Conservation (phyloP, 1,284 basidiomycete genomes). For the Schizophyllum amplum region DNA sequence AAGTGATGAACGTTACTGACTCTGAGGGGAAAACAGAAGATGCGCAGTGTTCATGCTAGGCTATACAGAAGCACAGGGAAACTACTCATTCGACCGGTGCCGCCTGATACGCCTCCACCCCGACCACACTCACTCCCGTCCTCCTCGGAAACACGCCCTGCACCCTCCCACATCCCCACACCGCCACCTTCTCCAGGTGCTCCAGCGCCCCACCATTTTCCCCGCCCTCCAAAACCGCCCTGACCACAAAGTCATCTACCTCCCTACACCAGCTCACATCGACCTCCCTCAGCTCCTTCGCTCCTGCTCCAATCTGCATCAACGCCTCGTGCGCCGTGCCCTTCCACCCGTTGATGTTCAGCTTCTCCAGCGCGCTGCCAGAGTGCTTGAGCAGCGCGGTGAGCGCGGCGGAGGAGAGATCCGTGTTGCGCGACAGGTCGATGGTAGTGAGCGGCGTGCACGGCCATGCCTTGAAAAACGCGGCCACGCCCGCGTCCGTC, state of each 20-base stretch:
- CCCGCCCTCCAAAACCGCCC: constrained; percentile 52
- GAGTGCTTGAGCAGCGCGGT: constrained; percentile 66
- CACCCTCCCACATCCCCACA: constrained; percentile 65
- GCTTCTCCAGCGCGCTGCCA: constrained; percentile 45
- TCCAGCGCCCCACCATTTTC: constrained; percentile 19
- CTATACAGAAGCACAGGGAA: too few relatives aligned
- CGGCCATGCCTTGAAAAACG: constrained; percentile 50
- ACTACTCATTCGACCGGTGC: neutral
- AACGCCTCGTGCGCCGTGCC: constrained; percentile 52
- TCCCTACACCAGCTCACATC: constrained; percentile 87
- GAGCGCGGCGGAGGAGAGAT: constrained; percentile 53
- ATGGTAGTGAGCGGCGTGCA: constrained; percentile 42
- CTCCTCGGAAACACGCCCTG: constrained; percentile 23
- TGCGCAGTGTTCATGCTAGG: too few relatives aligned
- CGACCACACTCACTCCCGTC: constrained; percentile 10
- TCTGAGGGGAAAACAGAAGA: too few relatives aligned
- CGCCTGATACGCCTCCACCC: constrained; percentile 6
- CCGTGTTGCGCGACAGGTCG: constrained; percentile 56
- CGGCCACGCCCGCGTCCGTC: constrained; percentile 59
- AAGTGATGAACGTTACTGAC: too few relatives aligned
- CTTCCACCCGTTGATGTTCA: constrained; percentile 79
- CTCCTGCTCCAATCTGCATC: constrained; percentile 38
- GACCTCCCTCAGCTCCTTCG: constrained; percentile 47
- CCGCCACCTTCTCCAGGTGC: constrained; percentile 49
- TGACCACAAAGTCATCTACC: constrained; percentile 79